A percentile compares a stretch with the other conserved stretches of the same genome.
Evolutionary conservation across 768 basidiomycete species (phyloP).

Genomic region (Podaxis pistillaris): DNA sequence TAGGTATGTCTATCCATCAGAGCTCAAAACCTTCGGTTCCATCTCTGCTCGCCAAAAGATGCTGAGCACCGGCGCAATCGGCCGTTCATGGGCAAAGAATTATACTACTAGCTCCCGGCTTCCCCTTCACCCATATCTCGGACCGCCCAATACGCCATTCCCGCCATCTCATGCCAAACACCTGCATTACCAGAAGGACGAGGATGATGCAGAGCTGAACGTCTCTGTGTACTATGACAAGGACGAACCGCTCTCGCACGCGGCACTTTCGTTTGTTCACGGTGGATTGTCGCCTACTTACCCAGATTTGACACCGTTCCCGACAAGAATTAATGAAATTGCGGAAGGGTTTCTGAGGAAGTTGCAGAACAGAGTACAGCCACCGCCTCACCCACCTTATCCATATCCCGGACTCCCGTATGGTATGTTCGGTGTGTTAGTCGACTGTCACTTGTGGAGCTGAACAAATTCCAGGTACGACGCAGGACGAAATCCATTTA

Average conservation of each 20-base stretch:
- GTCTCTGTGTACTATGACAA: conserved; percentile 23
- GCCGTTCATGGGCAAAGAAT: conserved; percentile 80
- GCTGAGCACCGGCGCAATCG: conserved; percentile 74
- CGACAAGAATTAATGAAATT: conserved; percentile 77
- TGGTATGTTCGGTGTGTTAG: conserved; percentile 25
- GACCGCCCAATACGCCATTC: conserved; percentile 63
- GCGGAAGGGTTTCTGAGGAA: conserved; percentile 67
- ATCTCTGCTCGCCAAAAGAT: conserved; percentile 69
- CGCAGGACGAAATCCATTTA: conserved; percentile 63
- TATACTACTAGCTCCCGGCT: conserved; percentile 81
- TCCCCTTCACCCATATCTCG: conserved; percentile 72
- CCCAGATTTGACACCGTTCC: conserved; percentile 75
- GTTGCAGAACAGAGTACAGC: conserved; percentile 62
- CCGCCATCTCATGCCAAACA: conserved; percentile 34
- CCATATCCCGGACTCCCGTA: conserved; percentile 71
- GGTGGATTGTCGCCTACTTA: conserved; percentile 86
- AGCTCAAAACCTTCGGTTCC: conserved; percentile 80
- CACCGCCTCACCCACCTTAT: conserved; percentile 80
- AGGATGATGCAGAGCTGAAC: conserved; percentile 18
- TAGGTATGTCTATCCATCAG: conserved; percentile 83
- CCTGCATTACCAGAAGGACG: conserved; percentile 31
- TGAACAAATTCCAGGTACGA: conserved; percentile 39
- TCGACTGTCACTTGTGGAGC: not conserved
- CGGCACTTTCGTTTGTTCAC: conserved; percentile 90
- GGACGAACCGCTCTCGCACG: conserved; percentile 59